phyloP scores from a whole-genome alignment of 371 early-diverging fungal genomes.

The Smittium culicis region DNA sequence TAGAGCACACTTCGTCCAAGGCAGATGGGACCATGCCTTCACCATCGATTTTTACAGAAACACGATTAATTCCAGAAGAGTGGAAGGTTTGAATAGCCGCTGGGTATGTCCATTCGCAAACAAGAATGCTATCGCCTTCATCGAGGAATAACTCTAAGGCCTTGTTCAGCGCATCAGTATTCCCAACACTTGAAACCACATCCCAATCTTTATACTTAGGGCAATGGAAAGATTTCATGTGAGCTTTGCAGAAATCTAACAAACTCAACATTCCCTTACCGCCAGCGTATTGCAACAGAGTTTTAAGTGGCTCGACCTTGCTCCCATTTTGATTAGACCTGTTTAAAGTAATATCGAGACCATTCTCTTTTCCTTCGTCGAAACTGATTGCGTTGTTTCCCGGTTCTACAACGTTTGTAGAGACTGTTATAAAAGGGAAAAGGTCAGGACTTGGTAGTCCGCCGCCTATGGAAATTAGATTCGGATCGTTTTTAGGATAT shows the following conservation, averaged over 20 bases:
- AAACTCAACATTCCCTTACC: conserved; percentile 21
- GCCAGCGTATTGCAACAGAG: conserved; percentile 31
- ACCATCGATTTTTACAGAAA: conserved; percentile 37
- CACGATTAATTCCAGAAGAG: conserved; percentile 41
- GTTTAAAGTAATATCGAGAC: conserved; percentile 10
- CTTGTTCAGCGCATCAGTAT: conserved; percentile 48
- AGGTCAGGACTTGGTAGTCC: conserved; percentile 44
- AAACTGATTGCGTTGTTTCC: conserved; percentile 11
- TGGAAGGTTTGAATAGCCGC: conserved; percentile 50
- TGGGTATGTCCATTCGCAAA: conserved; percentile 65
- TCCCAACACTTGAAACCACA: conserved; percentile 39
- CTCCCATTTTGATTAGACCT: not conserved
- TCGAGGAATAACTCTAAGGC: conserved; percentile 37
- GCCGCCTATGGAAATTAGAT: conserved; percentile 40
- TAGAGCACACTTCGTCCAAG: conserved; percentile 27
- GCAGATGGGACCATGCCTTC: conserved; percentile 42
- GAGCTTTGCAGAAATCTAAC: conserved; percentile 20
- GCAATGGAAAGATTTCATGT: conserved; percentile 33
- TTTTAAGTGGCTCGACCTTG: conserved; percentile 16
- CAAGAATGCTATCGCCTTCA: conserved; percentile 44
- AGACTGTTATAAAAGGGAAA: conserved; percentile 38
- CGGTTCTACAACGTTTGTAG: conserved; percentile 20
- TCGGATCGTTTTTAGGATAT: conserved; percentile 31
- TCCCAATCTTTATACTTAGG: conserved; percentile 49
- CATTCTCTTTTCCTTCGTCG: too few relatives aligned